Base-by-base conservation (phyloP, 78 protist species). In the Parvularia atlantis region DNA sequence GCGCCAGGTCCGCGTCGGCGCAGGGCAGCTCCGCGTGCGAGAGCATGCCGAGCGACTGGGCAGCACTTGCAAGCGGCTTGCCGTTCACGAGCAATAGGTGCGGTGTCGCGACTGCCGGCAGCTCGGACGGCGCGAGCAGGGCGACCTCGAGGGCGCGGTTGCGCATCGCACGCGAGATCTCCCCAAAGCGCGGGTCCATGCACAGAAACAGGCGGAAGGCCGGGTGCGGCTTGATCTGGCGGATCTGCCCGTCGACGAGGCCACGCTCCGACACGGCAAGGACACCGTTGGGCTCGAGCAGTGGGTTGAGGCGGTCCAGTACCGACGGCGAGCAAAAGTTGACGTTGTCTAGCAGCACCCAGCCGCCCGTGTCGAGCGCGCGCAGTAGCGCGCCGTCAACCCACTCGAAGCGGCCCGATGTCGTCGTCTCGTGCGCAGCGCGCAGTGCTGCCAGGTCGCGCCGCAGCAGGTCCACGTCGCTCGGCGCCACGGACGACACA, bases 161-260 rank as follows among this genome's bases (percentile, higher is more conserved):
- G 19, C 99, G 80, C 97, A 97, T 88, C n/a, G 99, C 99, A 4
- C 99, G 85, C 0, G 99, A 96, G 24, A 98, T 53, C 50, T 96
- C 99, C 44, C 99, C 99, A 35, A 80, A 43, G 0, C 35, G 2
- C 4, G 94, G 90, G 65, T 94, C 97, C 90, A 94, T 77, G 17
- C 83, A 37, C 36, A 93, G 39, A 75, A 98, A 76, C 48, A 97
- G 63, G 24, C 99, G 68, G 77, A 97, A 98, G 61, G 62, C 50
- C 0, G 81, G 79, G 44, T 95, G 97, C 10, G 96, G 92, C 26
- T 62, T 46, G 28, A 89, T 54, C 30, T 57, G 19, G 31, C 48
- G 71, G 20, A 91, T 69, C 33, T 64, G 82, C 14, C 87, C 96
- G 28, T 90, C 78, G 33, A 77, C 87, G 57, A 90, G 77, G 20